These are phyloP conservation scores for Cytospora piceae DNA, from an alignment of 2,329 filamentous ascomycete species.

Conservation along the genomic window DNA sequence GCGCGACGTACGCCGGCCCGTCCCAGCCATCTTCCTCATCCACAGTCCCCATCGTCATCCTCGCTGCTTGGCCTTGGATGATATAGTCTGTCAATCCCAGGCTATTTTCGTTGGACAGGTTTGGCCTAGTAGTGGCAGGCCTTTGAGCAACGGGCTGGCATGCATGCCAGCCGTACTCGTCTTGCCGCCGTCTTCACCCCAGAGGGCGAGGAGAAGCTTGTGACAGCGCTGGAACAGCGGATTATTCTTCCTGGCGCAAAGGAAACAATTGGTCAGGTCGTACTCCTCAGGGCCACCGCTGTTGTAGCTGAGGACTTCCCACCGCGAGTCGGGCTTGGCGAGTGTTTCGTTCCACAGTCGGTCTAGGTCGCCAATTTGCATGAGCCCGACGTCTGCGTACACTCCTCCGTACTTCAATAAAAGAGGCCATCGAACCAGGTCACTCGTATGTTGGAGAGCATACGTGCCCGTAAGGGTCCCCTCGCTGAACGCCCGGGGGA, in stretches of 20 bases:
- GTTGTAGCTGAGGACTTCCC: conserved; percentile 53
- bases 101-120: conserved; percentile 45
- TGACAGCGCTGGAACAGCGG: conserved; percentile 52
- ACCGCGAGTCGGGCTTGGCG: conserved; percentile 48
- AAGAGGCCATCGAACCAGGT: conserved; percentile 61
- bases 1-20: conserved; percentile 53
- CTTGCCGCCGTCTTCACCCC: conserved; percentile 49
- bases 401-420: conserved; percentile 61
- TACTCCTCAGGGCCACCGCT: conserved; percentile 41
- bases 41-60: conserved; percentile 54
- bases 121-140: conserved; percentile 45
- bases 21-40: conserved; percentile 57
- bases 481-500: conserved; percentile 56
- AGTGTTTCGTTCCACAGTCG: conserved; percentile 55
- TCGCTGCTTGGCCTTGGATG: conserved; percentile 58
- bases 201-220: conserved; percentile 54
- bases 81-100: conserved; percentile 59
- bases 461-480: conserved; percentile 53
- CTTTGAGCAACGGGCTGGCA: conserved; percentile 50
- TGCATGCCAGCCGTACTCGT: conserved; percentile 56
- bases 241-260: conserved; percentile 44
- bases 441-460: conserved; percentile 58
- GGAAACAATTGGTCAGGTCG: conserved; percentile 54
- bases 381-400: conserved; percentile 60
- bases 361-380: conserved; percentile 62